Evolutionary conservation across 441 rosid genomes (phyloP).

Genomic region (Gossypium schwendimanii): DNA sequence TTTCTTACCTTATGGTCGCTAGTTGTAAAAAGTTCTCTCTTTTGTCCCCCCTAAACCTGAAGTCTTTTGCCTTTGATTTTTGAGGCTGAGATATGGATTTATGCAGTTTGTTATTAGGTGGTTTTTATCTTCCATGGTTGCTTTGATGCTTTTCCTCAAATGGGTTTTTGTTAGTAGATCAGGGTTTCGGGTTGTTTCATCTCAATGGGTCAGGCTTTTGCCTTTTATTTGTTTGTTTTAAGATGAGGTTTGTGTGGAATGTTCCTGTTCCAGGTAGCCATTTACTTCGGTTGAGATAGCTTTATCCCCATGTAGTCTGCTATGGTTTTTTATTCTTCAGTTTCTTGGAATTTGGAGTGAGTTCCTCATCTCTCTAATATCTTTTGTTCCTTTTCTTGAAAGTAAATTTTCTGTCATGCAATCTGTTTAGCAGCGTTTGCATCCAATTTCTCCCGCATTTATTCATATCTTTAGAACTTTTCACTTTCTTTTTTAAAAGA

Average conservation of each 20-base stretch:
- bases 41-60: not conserved
- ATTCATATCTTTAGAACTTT: not conserved
- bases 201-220: not conserved
- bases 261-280: not conserved
- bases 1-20: not conserved
- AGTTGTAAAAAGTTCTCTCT: not conserved
- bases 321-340: not conserved
- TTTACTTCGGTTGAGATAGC: not conserved
- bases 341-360: not conserved
- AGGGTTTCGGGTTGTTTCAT: constrained; percentile 3
- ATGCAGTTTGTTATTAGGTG: not conserved
- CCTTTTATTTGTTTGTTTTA: not conserved
- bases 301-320: not conserved
- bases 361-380: not conserved
- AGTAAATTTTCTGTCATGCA: not conserved
- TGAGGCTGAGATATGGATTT: constrained; percentile 5
- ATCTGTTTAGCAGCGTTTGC: not conserved
- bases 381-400: not conserved
- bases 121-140: not conserved
- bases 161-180: constrained; percentile 1
- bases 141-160: not conserved
- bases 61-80: not conserved
- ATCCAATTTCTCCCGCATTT: not conserved
- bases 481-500: not conserved
- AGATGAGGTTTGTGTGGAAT: not conserved